Conservation (phyloP, 768 basidiomycete species). For the Scleroderma bovista region DNA sequence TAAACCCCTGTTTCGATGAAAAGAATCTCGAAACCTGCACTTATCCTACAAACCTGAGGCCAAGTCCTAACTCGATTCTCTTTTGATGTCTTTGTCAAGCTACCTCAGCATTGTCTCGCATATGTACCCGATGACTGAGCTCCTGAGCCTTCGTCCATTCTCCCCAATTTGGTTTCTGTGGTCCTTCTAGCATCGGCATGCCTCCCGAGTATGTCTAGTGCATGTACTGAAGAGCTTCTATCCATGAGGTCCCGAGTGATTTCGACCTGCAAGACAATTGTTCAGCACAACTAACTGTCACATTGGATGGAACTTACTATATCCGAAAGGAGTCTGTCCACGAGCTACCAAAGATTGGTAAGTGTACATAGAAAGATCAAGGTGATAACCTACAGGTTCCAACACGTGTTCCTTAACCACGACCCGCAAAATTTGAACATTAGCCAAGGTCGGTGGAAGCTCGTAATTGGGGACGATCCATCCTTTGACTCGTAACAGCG, state of each 20-base stretch:
- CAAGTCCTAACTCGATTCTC: no score
- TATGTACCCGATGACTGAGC: conserved; percentile 55
- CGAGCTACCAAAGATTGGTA: conserved; percentile 35
- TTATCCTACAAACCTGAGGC: no score
- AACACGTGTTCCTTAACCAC: conserved; percentile 53
- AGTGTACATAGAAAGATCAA: conserved; percentile 24
- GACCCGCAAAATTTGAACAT: conserved; percentile 55
- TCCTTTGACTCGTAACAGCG: conserved; percentile 39
- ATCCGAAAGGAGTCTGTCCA: conserved; percentile 63
- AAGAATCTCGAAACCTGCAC: no score
- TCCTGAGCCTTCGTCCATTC: conserved; percentile 44
- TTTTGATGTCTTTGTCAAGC: conserved; percentile 16
- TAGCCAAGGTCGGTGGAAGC: conserved; percentile 46
- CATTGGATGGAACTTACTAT: conserved; percentile 42
- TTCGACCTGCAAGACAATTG: conserved; percentile 41
- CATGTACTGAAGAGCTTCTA: conserved; percentile 43
- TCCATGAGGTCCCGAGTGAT: conserved; percentile 54
- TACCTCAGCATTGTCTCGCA: conserved; percentile 55
- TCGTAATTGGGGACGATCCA: conserved; percentile 63
- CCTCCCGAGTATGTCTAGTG: conserved; percentile 39
- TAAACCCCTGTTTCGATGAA: no score
- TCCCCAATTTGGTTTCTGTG: conserved; percentile 30
- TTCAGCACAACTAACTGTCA: not conserved
- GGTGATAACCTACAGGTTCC: conserved; percentile 40
- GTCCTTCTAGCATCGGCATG: no score